Conservation (phyloP, 2,329 filamentous ascomycete species). For the Cordyceps fumosorosea region DNA sequence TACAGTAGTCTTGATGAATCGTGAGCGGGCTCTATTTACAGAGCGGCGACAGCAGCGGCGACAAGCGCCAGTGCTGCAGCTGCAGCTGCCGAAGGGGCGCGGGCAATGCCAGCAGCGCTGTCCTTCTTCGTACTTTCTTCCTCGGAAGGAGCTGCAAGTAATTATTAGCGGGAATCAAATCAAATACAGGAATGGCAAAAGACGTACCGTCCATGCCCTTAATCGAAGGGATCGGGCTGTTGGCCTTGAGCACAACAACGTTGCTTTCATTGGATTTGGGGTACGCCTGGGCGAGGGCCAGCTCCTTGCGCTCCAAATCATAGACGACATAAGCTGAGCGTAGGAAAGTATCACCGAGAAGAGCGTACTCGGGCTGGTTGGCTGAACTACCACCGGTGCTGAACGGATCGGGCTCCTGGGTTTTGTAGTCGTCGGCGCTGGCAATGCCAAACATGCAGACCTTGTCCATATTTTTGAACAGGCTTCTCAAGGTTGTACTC, state of each 20-base stretch:
- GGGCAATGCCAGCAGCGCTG: constrained; percentile 4
- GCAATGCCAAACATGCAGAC: constrained; percentile 52
- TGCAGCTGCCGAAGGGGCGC: not conserved
- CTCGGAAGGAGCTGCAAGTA: not conserved
- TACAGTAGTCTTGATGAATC: not conserved
- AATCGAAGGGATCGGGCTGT: constrained; percentile 34
- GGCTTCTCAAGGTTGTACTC: constrained; percentile 26
- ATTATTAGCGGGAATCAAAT: not conserved
- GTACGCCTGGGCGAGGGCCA: constrained; percentile 48
- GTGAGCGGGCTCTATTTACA: not conserved
- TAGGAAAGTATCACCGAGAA: constrained; percentile 55
- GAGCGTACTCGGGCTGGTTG: constrained; percentile 28
- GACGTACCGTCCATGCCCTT: constrained; percentile 36
- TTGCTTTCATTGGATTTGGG: constrained; percentile 37
- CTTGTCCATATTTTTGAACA: constrained; percentile 32
- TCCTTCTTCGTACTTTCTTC: not conserved
- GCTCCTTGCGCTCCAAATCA: constrained; percentile 43
- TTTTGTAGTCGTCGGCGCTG: constrained; percentile 29
- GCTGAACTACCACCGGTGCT: constrained; percentile 14
- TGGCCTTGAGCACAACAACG: constrained; percentile 38
- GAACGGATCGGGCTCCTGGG: constrained; percentile 11
- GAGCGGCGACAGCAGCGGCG: constrained; percentile 14
- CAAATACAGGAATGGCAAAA: constrained; percentile 18
- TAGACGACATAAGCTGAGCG: constrained; percentile 53
- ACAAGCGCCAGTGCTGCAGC: constrained; percentile 14